Conservation (phyloP, 768 basidiomycete species). For the Macrolepiota albuminosa region DNA sequence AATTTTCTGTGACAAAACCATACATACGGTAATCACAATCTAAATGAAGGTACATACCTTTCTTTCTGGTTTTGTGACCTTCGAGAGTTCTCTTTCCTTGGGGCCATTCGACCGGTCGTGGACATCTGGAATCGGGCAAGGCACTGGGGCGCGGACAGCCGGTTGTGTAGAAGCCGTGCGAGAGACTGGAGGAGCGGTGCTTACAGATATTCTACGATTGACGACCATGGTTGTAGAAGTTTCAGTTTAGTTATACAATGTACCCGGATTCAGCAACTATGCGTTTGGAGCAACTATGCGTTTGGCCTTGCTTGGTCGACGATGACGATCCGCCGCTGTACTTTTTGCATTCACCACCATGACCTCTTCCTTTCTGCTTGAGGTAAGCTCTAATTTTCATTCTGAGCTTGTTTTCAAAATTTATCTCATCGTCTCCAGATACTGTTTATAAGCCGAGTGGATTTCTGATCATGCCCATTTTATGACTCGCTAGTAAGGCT, state of each 20-base stretch:
- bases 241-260: not conserved
- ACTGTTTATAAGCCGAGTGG: conserved; percentile 19
- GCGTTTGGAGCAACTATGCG: not conserved
- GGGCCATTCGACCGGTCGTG: conserved; percentile 13
- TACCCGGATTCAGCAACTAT: not conserved
- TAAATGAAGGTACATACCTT: not conserved
- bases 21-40: not conserved
- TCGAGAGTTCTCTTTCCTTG: not conserved
- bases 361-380: conserved; percentile 66
- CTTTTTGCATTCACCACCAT: conserved; percentile 21
- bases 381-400: conserved; percentile 34
- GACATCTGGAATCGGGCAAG: conserved; percentile 13
- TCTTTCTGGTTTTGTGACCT: not conserved
- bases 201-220: conserved; percentile 54
- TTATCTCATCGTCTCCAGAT: conserved; percentile 25
- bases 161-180: conserved; percentile 50
- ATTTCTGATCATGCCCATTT: not conserved
- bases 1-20: not conserved
- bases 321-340: not conserved
- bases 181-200: conserved; percentile 43
- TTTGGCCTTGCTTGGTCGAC: conserved; percentile 1
- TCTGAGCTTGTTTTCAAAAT: not conserved
- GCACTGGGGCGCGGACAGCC: conserved; percentile 24
- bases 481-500: conserved; percentile 28
- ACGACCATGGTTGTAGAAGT: conserved; percentile 46